phyloP scores from a whole-genome alignment of 2,329 filamentous ascomycete genomes.

The Stagonosporopsis vannaccii region DNA sequence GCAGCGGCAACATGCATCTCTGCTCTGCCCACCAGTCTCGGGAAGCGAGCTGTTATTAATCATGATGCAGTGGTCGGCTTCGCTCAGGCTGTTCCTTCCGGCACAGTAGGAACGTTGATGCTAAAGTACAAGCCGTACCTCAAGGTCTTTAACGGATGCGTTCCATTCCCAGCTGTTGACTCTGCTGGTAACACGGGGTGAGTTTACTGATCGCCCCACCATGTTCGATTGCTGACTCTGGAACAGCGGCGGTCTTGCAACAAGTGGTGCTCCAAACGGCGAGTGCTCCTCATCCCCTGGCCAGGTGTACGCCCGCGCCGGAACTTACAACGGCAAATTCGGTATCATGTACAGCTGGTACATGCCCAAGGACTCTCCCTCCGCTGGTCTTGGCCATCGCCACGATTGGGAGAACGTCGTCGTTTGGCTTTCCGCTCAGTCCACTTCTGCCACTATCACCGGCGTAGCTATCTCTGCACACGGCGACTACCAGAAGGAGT shows the following conservation, averaged over 20 bases:
- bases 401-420: constrained; percentile 66
- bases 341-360: constrained; percentile 64
- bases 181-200: constrained; percentile 64
- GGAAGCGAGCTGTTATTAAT: constrained; percentile 53
- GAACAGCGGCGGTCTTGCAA: constrained; percentile 54
- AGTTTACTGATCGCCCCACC: constrained; percentile 15
- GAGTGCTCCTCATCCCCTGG: constrained; percentile 56
- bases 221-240: neutral
- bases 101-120: constrained; percentile 57
- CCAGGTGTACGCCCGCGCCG: constrained; percentile 60
- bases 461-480: constrained; percentile 63
- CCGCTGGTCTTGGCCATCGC: constrained; percentile 57
- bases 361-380: constrained; percentile 58
- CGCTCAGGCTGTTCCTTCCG: constrained; percentile 59
- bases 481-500: constrained; percentile 55
- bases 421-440: constrained; percentile 57
- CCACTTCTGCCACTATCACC: constrained; percentile 52
- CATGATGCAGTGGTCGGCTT: constrained; percentile 62
- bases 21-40: constrained; percentile 36
- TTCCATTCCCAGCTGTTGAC: constrained; percentile 69
- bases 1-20: constrained; percentile 28
- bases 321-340: constrained; percentile 52
- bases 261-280: constrained; percentile 49
- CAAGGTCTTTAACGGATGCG: constrained; percentile 65
- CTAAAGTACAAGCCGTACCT: constrained; percentile 65